A percentile compares a stretch with the other conserved stretches of the same genome.
These are phyloP conservation scores for Plectosphaerella cucumerina DNA, from an alignment of 2,329 filamentous ascomycete species.

Conservation along the genomic window DNA sequence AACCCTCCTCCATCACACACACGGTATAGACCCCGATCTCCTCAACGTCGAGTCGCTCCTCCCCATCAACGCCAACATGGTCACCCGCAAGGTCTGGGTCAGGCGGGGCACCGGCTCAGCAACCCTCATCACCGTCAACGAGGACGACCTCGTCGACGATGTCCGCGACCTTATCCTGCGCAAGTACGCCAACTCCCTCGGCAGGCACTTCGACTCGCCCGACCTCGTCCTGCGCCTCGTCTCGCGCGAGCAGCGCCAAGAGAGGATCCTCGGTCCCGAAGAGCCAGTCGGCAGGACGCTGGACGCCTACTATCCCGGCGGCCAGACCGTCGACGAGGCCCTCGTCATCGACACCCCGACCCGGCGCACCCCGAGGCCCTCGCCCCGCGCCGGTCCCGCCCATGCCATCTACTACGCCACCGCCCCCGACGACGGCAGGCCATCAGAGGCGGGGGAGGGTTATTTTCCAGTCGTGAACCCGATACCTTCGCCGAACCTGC, in stretches of 20 bases:
- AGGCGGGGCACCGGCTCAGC: constrained; percentile 80
- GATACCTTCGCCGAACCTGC: constrained; percentile 34
- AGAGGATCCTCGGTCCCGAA: constrained; percentile 77
- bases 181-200: constrained; percentile 92
- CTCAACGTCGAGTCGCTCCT: constrained; percentile 25
- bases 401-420: constrained; percentile 46
- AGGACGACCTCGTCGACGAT: constrained; percentile 92
- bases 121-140: constrained; percentile 78
- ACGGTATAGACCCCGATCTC: constrained; percentile 34
- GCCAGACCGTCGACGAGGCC: constrained; percentile 84
- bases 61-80: constrained; percentile 46
- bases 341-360: constrained; percentile 83
- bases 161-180: constrained; percentile 86
- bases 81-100: constrained; percentile 88
- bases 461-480: constrained; percentile 72
- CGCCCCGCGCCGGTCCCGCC: constrained; percentile 56
- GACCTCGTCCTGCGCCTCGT: constrained; percentile 78
- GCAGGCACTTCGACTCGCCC: constrained; percentile 82
- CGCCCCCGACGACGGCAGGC: constrained; percentile 59
- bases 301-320: constrained; percentile 79
- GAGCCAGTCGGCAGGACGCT: constrained; percentile 76
- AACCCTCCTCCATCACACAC: constrained; percentile 45
- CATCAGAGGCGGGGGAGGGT: constrained; percentile 67
- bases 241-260: constrained; percentile 62
- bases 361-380: constrained; percentile 73